Conservation (phyloP, 169 alveolate species). For the Amoebophrya sp. region DNA sequence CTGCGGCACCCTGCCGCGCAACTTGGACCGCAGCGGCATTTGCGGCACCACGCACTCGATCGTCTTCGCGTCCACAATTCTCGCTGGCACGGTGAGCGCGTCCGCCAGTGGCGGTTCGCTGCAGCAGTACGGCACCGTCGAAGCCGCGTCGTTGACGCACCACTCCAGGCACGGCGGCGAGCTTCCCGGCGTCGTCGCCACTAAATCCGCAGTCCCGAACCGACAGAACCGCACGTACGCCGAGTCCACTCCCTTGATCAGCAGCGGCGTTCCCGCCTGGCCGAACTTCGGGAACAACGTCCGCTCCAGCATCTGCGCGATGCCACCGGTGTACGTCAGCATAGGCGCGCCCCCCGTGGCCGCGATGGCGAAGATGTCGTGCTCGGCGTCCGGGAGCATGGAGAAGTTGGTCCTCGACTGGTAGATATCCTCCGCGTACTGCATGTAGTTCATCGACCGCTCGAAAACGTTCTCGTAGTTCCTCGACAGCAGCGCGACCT, state of each 20-base stretch:
- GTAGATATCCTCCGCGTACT: not conserved
- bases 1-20: not conserved
- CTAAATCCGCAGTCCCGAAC: not conserved
- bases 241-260: not conserved
- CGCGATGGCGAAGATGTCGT: not conserved
- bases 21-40: not conserved
- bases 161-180: not conserved
- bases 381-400: not conserved
- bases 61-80: not conserved
- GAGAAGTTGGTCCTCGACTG: not conserved
- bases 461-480: not conserved
- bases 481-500: not conserved
- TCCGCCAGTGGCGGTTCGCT: not conserved
- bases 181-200: not conserved
- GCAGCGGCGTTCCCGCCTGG: not conserved
- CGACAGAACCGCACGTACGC: not conserved
- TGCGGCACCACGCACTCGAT: not conserved
- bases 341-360: not conserved
- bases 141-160: not conserved
- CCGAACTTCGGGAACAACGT: not conserved
- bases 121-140: not conserved
- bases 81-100: not conserved
- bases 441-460: not conserved
- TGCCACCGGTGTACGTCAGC: not conserved
- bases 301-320: not conserved